Evolutionary conservation across 2,329 filamentous ascomycete genomes (phyloP).

Genomic region (Aspergillus fumigatus): DNA sequence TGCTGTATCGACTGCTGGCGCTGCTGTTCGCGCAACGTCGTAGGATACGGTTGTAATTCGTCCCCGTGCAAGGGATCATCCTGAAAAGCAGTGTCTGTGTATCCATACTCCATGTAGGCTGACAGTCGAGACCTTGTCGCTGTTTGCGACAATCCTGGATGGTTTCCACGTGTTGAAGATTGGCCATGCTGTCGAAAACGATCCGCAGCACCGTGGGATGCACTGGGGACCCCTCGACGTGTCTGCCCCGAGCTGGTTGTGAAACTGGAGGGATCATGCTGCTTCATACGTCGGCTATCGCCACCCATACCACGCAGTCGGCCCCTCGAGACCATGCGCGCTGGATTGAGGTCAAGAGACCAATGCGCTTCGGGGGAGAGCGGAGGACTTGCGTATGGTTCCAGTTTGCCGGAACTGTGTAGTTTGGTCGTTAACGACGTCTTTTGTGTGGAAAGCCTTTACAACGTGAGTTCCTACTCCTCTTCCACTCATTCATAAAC

Average conservation of each 20-base stretch:
- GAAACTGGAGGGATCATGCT: slow-evolving; percentile 67
- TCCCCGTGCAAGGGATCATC: slow-evolving; percentile 43
- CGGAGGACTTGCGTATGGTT: slow-evolving; percentile 58
- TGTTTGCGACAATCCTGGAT: slow-evolving; percentile 31
- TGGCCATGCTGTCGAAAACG: slow-evolving; percentile 31
- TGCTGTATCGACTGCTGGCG: slow-evolving; percentile 45
- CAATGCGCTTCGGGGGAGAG: slow-evolving; percentile 63
- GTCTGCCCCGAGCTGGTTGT: slow-evolving; percentile 41
- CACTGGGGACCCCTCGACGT: slow-evolving; percentile 50
- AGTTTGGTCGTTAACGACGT: not conserved
- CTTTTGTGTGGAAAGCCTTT: not conserved
- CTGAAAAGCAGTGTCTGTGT: slow-evolving; percentile 50
- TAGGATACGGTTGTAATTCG: slow-evolving; percentile 59
- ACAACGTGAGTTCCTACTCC: not conserved
- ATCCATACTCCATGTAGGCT: slow-evolving; percentile 49
- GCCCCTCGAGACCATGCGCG: slow-evolving; percentile 52
- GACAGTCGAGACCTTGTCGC: slow-evolving; percentile 33
- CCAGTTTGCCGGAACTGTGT: slow-evolving; percentile 53
- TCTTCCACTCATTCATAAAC: not conserved
- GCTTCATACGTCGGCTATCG: slow-evolving; percentile 67
- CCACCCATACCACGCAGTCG: slow-evolving; percentile 70
- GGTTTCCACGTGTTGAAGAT: slow-evolving; percentile 32
- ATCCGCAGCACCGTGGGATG: slow-evolving; percentile 46
- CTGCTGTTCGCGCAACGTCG: slow-evolving; percentile 55
- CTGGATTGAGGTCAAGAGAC: slow-evolving; percentile 52